These are phyloP conservation scores for Phytophthora vignae DNA, from an alignment of 352 stramenopile genomes.

Conservation along the genomic window DNA sequence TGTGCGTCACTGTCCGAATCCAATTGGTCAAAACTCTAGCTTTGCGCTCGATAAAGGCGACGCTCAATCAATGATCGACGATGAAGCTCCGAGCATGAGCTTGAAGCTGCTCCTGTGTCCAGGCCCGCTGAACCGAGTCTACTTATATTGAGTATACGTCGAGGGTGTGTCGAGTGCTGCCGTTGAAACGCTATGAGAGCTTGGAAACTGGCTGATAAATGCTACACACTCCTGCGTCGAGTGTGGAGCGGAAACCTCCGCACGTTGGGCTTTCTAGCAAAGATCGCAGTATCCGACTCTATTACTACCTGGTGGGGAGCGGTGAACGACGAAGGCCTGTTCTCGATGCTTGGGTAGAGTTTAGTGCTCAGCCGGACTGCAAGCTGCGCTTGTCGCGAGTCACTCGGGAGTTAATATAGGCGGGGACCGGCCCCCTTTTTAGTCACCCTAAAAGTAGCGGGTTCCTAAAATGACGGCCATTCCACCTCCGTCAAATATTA, in stretches of 20 bases:
- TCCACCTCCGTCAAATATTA: constrained; percentile 86
- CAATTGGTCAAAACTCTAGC: constrained; percentile 23
- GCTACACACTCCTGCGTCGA: background rate
- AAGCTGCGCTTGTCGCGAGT: too few relatives aligned
- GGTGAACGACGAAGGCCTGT: too few relatives aligned
- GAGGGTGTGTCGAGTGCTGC: background rate
- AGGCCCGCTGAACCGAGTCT: background rate
- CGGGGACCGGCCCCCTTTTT: constrained; percentile 60
- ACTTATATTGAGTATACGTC: background rate
- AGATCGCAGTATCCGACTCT: background rate
- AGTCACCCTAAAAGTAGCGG: constrained; percentile 58
- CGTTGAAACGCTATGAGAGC: background rate
- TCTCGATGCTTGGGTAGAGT: too few relatives aligned
- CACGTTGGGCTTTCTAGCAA: background rate
- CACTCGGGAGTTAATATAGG: constrained; percentile 2
- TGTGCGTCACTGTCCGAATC: background rate
- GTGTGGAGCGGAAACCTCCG: background rate
- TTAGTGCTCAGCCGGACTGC: too few relatives aligned
- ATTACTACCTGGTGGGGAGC: too few relatives aligned
- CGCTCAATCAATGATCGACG: too few relatives aligned
- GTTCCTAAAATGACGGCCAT: constrained; percentile 57
- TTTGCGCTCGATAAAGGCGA: too few relatives aligned
- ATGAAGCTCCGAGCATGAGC: too few relatives aligned
- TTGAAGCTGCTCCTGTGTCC: too few relatives aligned
- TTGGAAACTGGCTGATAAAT: background rate